Evolutionary conservation across 1,284 basidiomycete species (phyloP).

Genomic region (Veloboletus limbatus): DNA sequence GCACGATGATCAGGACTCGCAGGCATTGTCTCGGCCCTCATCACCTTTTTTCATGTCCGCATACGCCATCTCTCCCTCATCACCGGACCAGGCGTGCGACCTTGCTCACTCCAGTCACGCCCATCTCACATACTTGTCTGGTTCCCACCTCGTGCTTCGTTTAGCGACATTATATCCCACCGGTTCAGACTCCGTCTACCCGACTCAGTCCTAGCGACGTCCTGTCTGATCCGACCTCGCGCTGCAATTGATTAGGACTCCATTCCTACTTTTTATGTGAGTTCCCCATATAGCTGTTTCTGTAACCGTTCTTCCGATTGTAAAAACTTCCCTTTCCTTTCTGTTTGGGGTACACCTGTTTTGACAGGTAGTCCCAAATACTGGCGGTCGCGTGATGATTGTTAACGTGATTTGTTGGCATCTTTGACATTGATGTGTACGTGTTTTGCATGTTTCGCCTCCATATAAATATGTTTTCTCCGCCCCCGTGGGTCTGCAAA

Average conservation of each 20-base stretch:
- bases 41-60: background rate
- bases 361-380: background rate
- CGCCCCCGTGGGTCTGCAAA: background rate
- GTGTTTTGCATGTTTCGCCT: conserved; percentile 22
- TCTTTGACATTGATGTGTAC: conserved; percentile 14
- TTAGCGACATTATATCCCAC: background rate
- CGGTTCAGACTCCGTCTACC: conserved; percentile 20
- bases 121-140: background rate
- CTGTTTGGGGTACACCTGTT: background rate
- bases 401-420: conserved; percentile 1
- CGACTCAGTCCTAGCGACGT: background rate
- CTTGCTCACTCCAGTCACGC: background rate
- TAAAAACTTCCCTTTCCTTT: background rate
- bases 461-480: conserved; percentile 25
- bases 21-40: background rate
- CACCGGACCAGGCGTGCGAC: no score
- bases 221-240: conserved; percentile 9
- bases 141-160: background rate
- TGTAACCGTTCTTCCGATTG: background rate
- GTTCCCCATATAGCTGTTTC: conserved; percentile 1
- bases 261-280: conserved; percentile 9
- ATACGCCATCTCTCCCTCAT: no score
- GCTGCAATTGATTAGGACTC: background rate
- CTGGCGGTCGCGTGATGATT: conserved; percentile 1
- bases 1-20: background rate